Percentiles rank a stretch among this genome's conserved stretches.
phyloP scores from a whole-genome alignment of 192 early-diverging fungal genomes.

The Backusella macrospora region DNA sequence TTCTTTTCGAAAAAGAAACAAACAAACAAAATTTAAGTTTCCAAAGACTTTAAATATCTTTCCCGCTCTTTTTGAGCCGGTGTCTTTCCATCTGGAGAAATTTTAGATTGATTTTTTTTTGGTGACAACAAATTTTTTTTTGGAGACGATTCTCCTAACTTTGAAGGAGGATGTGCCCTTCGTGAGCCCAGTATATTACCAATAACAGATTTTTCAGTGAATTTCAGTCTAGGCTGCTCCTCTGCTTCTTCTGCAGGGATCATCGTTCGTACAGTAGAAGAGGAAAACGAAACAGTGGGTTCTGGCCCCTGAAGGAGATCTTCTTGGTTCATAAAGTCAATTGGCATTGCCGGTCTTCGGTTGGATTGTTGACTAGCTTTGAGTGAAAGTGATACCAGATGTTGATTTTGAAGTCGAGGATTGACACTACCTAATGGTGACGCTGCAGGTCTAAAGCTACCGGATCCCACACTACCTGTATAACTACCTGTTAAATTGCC shows the following conservation, averaged over 20 bases:
- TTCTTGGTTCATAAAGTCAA: slow-evolving; percentile 25
- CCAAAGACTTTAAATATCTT: slow-evolving; percentile 22
- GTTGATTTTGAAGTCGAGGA: slow-evolving; percentile 31
- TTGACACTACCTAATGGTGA: slow-evolving; percentile 26
- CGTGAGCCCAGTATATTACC: slow-evolving; percentile 21
- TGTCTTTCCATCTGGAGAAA: slow-evolving; percentile 19
- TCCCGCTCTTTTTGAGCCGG: slow-evolving; percentile 29
- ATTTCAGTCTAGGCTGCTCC: not conserved
- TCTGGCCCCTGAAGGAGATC: slow-evolving; percentile 7
- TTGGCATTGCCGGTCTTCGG: slow-evolving; percentile 17
- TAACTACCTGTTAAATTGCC: not conserved
- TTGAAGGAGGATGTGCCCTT: slow-evolving; percentile 7
- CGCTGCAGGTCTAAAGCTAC: not conserved
- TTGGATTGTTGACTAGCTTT: slow-evolving; percentile 6
- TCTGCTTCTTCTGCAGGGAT: slow-evolving; percentile 26
- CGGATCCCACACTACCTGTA: slow-evolving; percentile 11
- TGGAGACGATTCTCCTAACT: slow-evolving; percentile 12
- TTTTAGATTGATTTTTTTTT: slow-evolving; percentile 3
- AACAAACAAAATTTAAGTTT: slow-evolving; percentile 1
- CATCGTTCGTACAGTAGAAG: slow-evolving; percentile 32
- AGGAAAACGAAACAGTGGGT: slow-evolving; percentile 32
- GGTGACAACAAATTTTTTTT: slow-evolving; percentile 4
- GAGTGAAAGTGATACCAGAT: slow-evolving; percentile 27
- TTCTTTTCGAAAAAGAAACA: slow-evolving; percentile 5
- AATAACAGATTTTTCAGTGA: not conserved